A percentile compares a stretch with the other conserved stretches of the same genome.
Conservation (phyloP, 768 basidiomycete genomes). For the Macrocybe gigantea region DNA sequence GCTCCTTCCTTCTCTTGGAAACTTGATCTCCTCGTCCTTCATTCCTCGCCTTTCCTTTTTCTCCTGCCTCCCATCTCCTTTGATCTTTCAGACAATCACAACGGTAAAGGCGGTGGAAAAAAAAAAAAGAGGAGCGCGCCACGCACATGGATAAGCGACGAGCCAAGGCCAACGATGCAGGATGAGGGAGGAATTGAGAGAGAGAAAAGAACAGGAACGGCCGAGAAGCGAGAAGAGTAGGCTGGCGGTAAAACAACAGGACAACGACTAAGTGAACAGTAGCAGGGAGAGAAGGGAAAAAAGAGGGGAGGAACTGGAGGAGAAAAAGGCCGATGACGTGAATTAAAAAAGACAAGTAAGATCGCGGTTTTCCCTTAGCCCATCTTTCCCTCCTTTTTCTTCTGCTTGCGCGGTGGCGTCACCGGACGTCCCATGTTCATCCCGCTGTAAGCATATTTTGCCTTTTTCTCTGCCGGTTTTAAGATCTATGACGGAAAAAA, state of each 20-base stretch:
- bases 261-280: not conserved
- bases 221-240: constrained; percentile 7
- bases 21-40: too few relatives aligned
- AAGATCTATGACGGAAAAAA: constrained; percentile 59
- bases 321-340: constrained; percentile 1
- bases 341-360: constrained; percentile 4
- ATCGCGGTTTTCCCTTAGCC: constrained; percentile 17
- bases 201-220: constrained; percentile 4
- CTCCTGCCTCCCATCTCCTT: too few relatives aligned
- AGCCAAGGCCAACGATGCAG: constrained; percentile 10
- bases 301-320: not conserved
- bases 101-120: not conserved
- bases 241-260: constrained; percentile 9
- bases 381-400: constrained; percentile 90
- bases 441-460: constrained; percentile 85
- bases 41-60: too few relatives aligned
- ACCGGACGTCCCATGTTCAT: constrained; percentile 85
- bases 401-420: constrained; percentile 95
- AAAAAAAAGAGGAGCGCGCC: too few relatives aligned
- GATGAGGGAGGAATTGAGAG: constrained; percentile 5
- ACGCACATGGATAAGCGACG: constrained; percentile 1
- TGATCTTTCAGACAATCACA: not conserved
- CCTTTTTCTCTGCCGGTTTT: constrained; percentile 99
- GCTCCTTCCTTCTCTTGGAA: too few relatives aligned
- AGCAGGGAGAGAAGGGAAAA: not conserved